Base-by-base conservation (phyloP, 2,329 filamentous ascomycete genomes). In the Paraphoma sp. region DNA sequence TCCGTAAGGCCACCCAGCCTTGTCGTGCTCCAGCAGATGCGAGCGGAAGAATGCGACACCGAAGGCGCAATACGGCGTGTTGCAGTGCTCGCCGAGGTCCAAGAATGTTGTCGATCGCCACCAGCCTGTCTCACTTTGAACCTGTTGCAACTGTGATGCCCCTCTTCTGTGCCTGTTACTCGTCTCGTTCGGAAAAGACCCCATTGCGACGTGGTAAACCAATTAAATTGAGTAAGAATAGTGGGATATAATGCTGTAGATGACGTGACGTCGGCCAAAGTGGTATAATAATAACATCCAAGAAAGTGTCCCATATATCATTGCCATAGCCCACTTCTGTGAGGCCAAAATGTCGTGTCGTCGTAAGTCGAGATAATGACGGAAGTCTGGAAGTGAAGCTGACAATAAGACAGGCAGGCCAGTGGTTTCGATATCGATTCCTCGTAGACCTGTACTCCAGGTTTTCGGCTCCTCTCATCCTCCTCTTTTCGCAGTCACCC, bases 211-310 rank as follows among this genome's bases (percentile, higher is more conserved):
- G 45, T 50, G 52, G 51, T 11, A 38, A 51, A 40, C 48, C 31
- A 23, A 54, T 49, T 55, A 55, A 33, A 59, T 55, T 55, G 52
- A 51, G 48, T 59, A 61, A 52, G 30, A 45, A 48, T 52, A 51
- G 53, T 59, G 43, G 60, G 60, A 65, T 65, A 63, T 64, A 62
- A 57, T 60, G 59, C 60, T 63, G 60, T 59, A 57, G 55, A 62
- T 54, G 62, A 60, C 53, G 57, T 56, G 57, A 52, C 53, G 54
- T 48, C 57, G 33, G 57, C 51, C 52, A 53, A 51, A 53, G 31
- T 55, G 57, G 59, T 62, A 64, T 60, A 62, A 49, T 61, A 54
- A 59, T 55, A 57, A 53, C 51, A 57, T 48, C 42, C 45, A 41
- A 56, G 48, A 57, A 59, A 42, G 28, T 47, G 16, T 42, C 36